A percentile compares a stretch with the other conserved stretches of the same genome.
Conservation (phyloP, 2,329 filamentous ascomycete genomes). For the Alternaria tenuissima region DNA sequence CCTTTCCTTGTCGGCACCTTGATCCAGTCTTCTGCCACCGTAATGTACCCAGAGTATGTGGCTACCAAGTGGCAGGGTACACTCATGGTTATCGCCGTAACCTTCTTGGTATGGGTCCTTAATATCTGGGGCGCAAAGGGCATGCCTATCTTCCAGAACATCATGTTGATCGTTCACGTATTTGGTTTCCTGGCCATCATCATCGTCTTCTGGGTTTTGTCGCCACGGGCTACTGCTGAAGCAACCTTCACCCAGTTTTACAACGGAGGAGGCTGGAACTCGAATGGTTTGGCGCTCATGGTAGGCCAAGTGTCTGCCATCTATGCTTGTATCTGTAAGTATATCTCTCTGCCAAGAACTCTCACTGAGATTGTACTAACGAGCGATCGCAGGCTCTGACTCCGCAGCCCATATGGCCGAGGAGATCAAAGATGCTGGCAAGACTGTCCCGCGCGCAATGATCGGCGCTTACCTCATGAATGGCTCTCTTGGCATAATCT, state of each 20-base stretch:
- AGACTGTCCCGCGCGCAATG: constrained; percentile 53
- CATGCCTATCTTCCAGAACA: constrained; percentile 48
- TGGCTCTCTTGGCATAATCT: constrained; percentile 46
- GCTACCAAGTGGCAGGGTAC: constrained; percentile 59
- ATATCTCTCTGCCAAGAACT: not conserved
- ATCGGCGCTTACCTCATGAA: constrained; percentile 53
- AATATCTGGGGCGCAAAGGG: constrained; percentile 48
- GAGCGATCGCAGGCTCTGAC: constrained; percentile 44
- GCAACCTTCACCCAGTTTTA: constrained; percentile 46
- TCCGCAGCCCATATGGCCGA: constrained; percentile 55
- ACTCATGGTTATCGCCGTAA: constrained; percentile 58
- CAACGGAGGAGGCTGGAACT: constrained; percentile 52
- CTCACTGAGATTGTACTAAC: constrained; percentile 13
- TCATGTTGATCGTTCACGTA: constrained; percentile 52
- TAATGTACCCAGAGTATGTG: constrained; percentile 54
- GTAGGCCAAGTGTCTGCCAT: constrained; percentile 53
- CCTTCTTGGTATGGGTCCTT: constrained; percentile 53
- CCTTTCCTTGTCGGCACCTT: constrained; percentile 59
- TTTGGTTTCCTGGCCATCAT: constrained; percentile 57
- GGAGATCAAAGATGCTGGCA: constrained; percentile 54
- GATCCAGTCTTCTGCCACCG: constrained; percentile 55
- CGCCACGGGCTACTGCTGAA: constrained; percentile 41
- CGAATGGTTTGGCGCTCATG: constrained; percentile 50
- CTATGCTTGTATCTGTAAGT: constrained; percentile 46
- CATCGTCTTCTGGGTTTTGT: constrained; percentile 49